Base-by-base conservation (phyloP, 192 early-diverging fungal genomes). In the Coemansia sp. region DNA sequence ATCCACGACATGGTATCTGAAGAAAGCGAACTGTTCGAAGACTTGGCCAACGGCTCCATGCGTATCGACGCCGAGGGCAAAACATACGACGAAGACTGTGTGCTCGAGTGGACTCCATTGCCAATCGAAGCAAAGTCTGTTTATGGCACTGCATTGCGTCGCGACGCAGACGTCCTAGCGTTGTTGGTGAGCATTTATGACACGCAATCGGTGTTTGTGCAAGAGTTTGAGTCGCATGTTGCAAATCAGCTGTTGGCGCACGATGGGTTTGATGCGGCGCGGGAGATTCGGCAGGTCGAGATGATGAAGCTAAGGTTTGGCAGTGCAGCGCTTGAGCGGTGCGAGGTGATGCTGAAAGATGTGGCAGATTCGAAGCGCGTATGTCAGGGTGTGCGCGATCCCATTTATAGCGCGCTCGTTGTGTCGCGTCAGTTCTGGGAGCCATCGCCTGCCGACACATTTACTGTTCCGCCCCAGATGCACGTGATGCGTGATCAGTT, bases 331-430 rank as follows among this genome's bases (percentile, higher is more conserved):
- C 67, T 93, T 38, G 81, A 86, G 24, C 68, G 79, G 21, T 88
- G 88, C 56, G 90, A 92, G 56, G 90, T 93, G 6, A 93, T 93
- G 91, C 73, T 93, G 4, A 89, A 88, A 58, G 91, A 93, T 54
- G 67, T 91, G 25, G 84, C 86, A 11, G 89, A 90, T 38, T 92
- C 90, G 0, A 85, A 86, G 38, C 79, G 91, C 20, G 73, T 88
- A 10, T 81, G 85, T 37, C 74, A 76, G 50, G 73, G 74, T 51
- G 73, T 87, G n/a, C 61, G 76, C 18, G 40, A 54, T 2, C 20
- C 8, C 20, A 9, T 40, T 5, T 46, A 66, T 6, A 26, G 76
- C 36, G 60, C 83, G 14, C 60, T 64, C 0, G 68, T 89, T 14
- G 72, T 88, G 5, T 91, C 89, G 3, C 73, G 84, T 26, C 82